Conservation (phyloP, 2,329 filamentous ascomycete genomes). For the Fusarium pilosicola region DNA sequence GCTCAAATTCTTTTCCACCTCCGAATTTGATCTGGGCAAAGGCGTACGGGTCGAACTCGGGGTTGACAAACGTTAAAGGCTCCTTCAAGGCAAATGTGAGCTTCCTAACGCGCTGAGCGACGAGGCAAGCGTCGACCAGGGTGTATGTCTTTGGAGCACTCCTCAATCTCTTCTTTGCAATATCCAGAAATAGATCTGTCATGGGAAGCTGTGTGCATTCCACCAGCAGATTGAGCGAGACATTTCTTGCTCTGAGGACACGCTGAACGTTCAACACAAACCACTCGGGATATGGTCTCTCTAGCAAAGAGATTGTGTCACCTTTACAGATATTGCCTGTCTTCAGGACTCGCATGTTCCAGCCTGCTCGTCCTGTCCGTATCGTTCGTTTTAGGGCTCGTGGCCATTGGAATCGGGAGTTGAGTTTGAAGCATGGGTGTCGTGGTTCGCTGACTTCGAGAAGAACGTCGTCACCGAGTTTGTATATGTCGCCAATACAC, state of each 20-base stretch:
- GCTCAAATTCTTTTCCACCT: too few relatives aligned
- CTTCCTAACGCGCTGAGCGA: too few relatives aligned
- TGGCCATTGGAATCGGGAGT: background rate
- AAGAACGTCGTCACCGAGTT: background rate
- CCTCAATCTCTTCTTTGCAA: background rate
- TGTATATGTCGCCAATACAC: background rate
- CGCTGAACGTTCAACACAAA: background rate
- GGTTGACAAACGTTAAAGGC: too few relatives aligned
- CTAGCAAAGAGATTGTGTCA: background rate
- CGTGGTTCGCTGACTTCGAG: background rate
- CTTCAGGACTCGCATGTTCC: background rate
- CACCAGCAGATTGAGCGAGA: background rate
- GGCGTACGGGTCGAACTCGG: too few relatives aligned
- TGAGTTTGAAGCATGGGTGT: background rate
- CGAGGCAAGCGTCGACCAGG: too few relatives aligned
- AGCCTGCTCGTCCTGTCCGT: background rate
- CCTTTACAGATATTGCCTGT: background rate
- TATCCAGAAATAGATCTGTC: background rate
- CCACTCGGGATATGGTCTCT: background rate
- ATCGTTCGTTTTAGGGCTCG: background rate
- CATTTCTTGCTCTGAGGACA: background rate
- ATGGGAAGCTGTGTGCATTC: background rate
- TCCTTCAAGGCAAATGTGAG: too few relatives aligned
- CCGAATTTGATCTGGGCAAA: too few relatives aligned
- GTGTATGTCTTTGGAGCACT: background rate